Evolutionary conservation across 2,329 filamentous ascomycete species (phyloP), one percentile per base, ranked within the genome.

Genomic region (Botrytis fragariae): DNA sequence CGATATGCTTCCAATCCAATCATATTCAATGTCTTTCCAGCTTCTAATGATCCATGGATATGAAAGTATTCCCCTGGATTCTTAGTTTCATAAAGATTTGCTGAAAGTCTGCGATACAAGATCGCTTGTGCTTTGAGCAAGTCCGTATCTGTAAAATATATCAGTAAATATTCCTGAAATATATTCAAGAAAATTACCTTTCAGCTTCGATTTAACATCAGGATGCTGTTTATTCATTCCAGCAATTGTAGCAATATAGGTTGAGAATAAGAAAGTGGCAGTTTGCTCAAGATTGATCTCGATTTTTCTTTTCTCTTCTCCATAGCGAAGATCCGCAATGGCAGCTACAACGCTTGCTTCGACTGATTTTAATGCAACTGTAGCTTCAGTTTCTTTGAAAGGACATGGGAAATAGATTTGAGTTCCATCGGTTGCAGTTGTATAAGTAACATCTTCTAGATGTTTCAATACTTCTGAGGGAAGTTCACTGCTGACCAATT

Each of bases 1-100:
- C 87, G 84, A 72, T 89, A 86, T 0, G 90, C 84, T 68, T 90
- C 87, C 8, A 93, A 82, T 0, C 90, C 91, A 76, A 93, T 87
- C 91, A 93, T 93, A 62, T 87, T 85, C 42, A 93, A 82, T 0
- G 91, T 92, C 12, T 87, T 90, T 16, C 88, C 90, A 5, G 92
- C 91, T 77, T 93, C 91, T 0, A 94, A 82, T 0, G 91, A 93
- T 62, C 92, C 91, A 79, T 93, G 92, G 39, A 93, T 91, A 78
- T 94, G 92, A 79, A 92, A 94, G 78, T 89, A 93, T 79, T 91
- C 86, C n/a, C 87, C 88, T 1, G 85, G 82, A n/a, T 85, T 86
- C 79, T 88, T 90, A 14, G 91, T 93, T 77, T 87, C 85, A 82
- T 93, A 93, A 1, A 93, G 82, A 74, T 93, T 93, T 22, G 91